phyloP scores from a whole-genome alignment of 2,329 filamentous ascomycete species.

The Colletotrichum sp. region DNA sequence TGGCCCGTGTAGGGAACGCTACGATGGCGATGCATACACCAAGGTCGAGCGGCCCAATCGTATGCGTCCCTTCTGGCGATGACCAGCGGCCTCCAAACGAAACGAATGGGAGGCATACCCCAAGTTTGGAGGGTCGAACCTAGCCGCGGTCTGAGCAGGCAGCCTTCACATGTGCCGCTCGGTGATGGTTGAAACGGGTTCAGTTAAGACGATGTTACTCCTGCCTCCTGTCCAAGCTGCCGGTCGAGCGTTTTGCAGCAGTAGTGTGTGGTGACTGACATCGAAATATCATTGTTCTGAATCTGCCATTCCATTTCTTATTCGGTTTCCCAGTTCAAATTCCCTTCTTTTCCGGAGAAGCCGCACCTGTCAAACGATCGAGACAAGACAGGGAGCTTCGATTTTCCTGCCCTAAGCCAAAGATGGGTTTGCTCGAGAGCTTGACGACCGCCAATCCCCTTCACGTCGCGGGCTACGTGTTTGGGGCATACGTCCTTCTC shows the following conservation, averaged over 20 bases:
- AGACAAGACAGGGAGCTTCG: background rate
- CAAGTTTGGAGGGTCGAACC: background rate
- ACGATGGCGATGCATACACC: background rate
- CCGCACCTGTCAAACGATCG: background rate
- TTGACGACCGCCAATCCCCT: conserved; percentile 5
- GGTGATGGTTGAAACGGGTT: conserved; percentile 4
- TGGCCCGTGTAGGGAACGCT: background rate
- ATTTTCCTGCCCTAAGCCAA: background rate
- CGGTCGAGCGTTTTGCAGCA: background rate
- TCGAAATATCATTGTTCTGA: background rate
- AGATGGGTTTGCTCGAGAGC: conserved; percentile 10
- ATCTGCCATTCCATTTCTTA: background rate
- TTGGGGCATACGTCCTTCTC: background rate
- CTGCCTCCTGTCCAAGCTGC: background rate
- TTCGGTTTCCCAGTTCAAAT: background rate
- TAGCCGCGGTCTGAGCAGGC: conserved; percentile 9
- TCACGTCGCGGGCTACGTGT: background rate
- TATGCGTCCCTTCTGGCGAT: background rate
- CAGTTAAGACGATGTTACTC: conserved; percentile 18
- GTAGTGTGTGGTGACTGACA: background rate
- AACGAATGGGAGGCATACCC: conserved; percentile 2
- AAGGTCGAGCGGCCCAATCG: background rate
- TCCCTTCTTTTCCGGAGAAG: background rate
- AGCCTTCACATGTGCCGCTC: conserved; percentile 19
- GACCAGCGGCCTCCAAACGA: background rate